phyloP scores from a whole-genome alignment of 2,329 filamentous ascomycete genomes.

The Lasiodiplodia sp. region DNA sequence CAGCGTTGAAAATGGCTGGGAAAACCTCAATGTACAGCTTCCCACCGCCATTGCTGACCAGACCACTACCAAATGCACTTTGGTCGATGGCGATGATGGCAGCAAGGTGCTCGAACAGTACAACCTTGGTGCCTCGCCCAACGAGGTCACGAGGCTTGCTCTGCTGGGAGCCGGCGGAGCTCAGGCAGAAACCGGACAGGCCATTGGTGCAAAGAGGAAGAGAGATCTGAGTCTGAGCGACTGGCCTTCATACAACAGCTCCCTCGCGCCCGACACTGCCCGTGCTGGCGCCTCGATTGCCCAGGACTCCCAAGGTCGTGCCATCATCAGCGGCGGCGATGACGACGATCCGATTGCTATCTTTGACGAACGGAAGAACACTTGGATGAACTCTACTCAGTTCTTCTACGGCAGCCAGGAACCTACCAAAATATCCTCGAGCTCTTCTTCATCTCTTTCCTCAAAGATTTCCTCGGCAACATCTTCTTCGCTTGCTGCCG shows the following conservation, averaged over 20 bases:
- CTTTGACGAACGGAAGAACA: constrained; percentile 78
- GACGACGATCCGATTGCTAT: constrained; percentile 72
- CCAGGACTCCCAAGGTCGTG: constrained; percentile 68
- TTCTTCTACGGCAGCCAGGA: constrained; percentile 59
- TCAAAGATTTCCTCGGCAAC: constrained; percentile 37
- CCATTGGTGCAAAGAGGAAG: constrained; percentile 56
- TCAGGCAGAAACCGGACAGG: constrained; percentile 55
- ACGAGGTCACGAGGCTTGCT: constrained; percentile 74
- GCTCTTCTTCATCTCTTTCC: constrained; percentile 14
- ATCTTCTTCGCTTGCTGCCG: constrained; percentile 34
- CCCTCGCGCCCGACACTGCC: constrained; percentile 69
- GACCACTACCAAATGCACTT: constrained; percentile 65
- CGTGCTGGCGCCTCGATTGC: constrained; percentile 77
- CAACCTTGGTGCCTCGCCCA: constrained; percentile 76
- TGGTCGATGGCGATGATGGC: constrained; percentile 76
- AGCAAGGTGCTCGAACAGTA: constrained; percentile 83
- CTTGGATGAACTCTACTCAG: constrained; percentile 76
- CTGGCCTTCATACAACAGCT: constrained; percentile 82
- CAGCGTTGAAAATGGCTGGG: constrained; percentile 69
- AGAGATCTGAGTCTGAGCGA: constrained; percentile 64
- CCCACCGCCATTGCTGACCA: constrained; percentile 66
- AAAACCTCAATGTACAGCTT: constrained; percentile 70
- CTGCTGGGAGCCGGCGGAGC: constrained; percentile 68
- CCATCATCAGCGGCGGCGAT: constrained; percentile 79
- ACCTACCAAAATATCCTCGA: constrained; percentile 34